Evolutionary conservation across 768 basidiomycete species (phyloP), one percentile per base, ranked within the genome.

Genomic region (Amanita polypyramis): DNA sequence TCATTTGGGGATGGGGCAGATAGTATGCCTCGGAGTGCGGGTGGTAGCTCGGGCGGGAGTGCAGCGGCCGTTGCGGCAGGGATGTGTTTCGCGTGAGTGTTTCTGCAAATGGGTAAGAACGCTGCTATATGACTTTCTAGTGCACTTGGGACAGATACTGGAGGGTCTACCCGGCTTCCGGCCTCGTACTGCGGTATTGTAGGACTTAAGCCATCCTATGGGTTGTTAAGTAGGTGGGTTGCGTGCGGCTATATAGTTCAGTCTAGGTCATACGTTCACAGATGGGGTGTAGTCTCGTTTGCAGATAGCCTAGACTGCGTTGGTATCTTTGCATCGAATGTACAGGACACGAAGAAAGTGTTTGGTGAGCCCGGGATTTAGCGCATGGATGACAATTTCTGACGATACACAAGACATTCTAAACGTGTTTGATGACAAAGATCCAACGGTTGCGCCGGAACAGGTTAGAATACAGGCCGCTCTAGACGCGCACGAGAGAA

Each of bases 291-390:
- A 0, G 77, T 99, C 3, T 82, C 92, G 0, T 99, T 89, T 55
- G 95, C 95, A 0, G 93, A 96, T 57, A 94, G 91, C 52, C 67
- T 99, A 10, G 96, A 99, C 57, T 94, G 90, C 54, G 92, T 99
- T 0, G 95, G 95, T 0, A 67, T 98, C 4, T 62, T 99, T 40
- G 82, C 78, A 0, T 66, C 62, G 36, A 68, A 74, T 14, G 73
- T 86, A 0, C 57, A 63, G 11, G 65, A 65, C 0, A 72, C 80
- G 1, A 55, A 70, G 30, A 56, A 63, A 2, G 73, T 88, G 2
- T 93, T 89, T 52, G 69, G 91, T 92, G 52, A 49, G 80, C 62
- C 20, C 5, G 20, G 14, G 9, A 19, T 17, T 12, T 3, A 19
- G 34, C 33, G 19, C 30, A 20, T 39, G 23, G 10, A 8, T 32